A percentile compares a stretch with the other conserved stretches of the same genome.
Conservation (phyloP, 148 eudicot species). For the Rhododendron kiyosumense region DNA sequence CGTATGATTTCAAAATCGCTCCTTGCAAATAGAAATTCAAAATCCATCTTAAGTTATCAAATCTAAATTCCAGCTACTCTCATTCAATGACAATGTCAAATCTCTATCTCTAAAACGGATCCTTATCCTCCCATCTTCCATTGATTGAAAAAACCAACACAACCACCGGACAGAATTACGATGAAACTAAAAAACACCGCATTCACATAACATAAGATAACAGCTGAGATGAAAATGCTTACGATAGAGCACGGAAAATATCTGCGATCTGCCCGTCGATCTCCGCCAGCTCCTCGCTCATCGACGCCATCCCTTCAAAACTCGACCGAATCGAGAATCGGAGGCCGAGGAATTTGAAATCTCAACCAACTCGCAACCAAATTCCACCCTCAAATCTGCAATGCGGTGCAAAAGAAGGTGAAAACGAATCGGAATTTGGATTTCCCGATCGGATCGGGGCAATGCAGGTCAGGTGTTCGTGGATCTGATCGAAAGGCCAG, state of each 20-base stretch:
- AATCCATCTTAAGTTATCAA: neutral
- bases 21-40: neutral
- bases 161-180: neutral
- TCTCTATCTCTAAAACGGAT: neutral
- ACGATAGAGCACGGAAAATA: slow-evolving; percentile 88
- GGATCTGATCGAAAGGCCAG: slow-evolving; percentile 19
- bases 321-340: neutral
- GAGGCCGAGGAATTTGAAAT: neutral
- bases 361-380: neutral
- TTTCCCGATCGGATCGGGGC: slow-evolving; percentile 22
- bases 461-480: slow-evolving; percentile 22
- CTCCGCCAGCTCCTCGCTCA: slow-evolving; percentile 91
- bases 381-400: neutral
- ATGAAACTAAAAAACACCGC: neutral
- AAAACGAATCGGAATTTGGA: neutral
- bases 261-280: slow-evolving; percentile 85
- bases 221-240: slow-evolving; percentile 25
- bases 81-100: neutral
- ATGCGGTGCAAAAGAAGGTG: neutral
- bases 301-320: slow-evolving; percentile 41
- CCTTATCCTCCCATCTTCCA: neutral
- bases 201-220: neutral
- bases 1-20: neutral
- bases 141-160: neutral
- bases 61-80: neutral